Conservation (phyloP, 2,329 filamentous ascomycete genomes). For the Botrytis cinerea region DNA sequence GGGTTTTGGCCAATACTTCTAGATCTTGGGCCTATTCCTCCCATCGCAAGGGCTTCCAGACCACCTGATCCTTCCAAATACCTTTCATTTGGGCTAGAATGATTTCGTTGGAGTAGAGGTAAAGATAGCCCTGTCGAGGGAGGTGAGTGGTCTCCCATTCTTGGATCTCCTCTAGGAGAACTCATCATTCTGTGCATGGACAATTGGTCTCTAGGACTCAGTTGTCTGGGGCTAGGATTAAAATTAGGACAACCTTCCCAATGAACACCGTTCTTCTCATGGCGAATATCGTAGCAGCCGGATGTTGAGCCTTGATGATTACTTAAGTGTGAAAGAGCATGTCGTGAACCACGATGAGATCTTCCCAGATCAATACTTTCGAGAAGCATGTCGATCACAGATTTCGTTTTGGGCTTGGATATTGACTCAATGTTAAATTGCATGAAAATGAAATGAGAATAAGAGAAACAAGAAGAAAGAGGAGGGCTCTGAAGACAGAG, state of each 20-base stretch:
- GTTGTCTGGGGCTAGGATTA: not conserved
- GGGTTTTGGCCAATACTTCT: not conserved
- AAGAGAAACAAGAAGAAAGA: not conserved
- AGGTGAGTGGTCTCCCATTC: not conserved
- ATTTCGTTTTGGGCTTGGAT: not conserved
- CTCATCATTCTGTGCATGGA: not conserved
- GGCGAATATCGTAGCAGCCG: conserved; percentile 18
- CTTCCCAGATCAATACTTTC: conserved; percentile 4
- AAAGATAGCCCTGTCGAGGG: not conserved
- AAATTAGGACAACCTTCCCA: conserved; percentile 23
- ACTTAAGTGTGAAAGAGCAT: conserved; percentile 11
- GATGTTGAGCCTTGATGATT: not conserved
- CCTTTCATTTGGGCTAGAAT: not conserved
- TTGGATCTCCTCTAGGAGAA: not conserved
- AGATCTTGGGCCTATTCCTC: not conserved
- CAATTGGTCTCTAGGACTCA: conserved; percentile 13
- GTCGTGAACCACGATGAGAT: conserved; percentile 18
- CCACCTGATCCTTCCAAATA: conserved; percentile 6
- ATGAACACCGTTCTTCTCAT: conserved; percentile 20
- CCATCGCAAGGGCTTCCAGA: conserved; percentile 8
- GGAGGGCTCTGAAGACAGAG: not conserved
- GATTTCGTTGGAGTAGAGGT: not conserved
- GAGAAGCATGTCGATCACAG: conserved; percentile 1
- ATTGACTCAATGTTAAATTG: not conserved
- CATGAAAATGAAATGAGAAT: not conserved